Conservation (phyloP, 2,329 filamentous ascomycete species). For the Microcyclospora tardicrescens region DNA sequence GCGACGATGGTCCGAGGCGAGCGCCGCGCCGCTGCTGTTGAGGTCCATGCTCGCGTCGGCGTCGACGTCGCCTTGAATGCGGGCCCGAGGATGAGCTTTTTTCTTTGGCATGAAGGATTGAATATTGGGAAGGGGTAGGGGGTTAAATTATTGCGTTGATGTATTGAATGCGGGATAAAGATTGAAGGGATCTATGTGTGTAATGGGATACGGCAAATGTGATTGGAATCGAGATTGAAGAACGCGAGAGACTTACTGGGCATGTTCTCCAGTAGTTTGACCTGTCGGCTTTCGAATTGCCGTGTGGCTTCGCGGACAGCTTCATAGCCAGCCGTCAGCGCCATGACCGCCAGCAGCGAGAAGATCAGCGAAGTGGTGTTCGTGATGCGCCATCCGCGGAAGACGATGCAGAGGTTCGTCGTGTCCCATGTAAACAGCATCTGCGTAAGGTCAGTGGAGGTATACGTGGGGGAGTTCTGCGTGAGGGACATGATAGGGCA, state of each 20-base stretch:
- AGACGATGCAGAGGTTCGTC: constrained; percentile 88
- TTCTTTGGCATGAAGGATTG: constrained; percentile 23
- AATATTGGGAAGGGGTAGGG: too few relatives aligned
- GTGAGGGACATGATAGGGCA: constrained; percentile 6
- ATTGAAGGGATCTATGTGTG: too few relatives aligned
- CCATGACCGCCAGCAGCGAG: constrained; percentile 70
- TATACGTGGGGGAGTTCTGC: not conserved
- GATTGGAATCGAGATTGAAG: too few relatives aligned
- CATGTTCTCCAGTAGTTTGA: constrained; percentile 34
- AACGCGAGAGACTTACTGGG: constrained; percentile 21
- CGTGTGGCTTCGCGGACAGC: constrained; percentile 65
- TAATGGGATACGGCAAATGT: too few relatives aligned
- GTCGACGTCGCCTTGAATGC: not conserved
- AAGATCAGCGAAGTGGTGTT: constrained; percentile 61
- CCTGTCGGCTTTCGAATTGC: constrained; percentile 53
- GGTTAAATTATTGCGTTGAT: too few relatives aligned
- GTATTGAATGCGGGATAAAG: too few relatives aligned
- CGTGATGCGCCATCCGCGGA: constrained; percentile 76
- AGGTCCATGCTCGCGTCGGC: not conserved
- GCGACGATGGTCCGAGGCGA: not conserved
- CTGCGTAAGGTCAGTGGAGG: constrained; percentile 32
- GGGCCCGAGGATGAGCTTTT: constrained; percentile 52
- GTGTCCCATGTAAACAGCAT: constrained; percentile 99
- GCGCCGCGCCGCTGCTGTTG: not conserved
- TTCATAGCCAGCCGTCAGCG: constrained; percentile 86